A percentile compares a stretch with the other conserved stretches of the same genome.
Evolutionary conservation across 495 filamentous ascomycete species (phyloP).

Genomic region (Trichoderma asperelloides): DNA sequence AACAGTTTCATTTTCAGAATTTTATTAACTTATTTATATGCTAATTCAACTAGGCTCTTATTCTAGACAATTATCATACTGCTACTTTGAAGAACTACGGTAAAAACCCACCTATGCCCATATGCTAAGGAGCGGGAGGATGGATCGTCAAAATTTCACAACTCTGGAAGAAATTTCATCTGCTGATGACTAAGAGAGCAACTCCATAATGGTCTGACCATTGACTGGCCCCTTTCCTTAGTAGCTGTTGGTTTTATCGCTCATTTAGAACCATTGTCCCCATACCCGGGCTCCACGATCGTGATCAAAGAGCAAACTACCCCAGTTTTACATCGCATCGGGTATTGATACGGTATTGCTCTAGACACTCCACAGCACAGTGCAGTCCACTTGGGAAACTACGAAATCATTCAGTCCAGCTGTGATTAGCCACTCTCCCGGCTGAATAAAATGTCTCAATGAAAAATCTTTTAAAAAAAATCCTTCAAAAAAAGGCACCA

Average conservation of each 20-base stretch:
- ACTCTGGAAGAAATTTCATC: neutral
- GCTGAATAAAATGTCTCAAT: neutral
- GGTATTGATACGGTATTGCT: neutral
- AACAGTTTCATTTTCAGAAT: neutral
- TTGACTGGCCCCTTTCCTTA: neutral
- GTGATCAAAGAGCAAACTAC: neutral
- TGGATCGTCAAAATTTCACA: neutral
- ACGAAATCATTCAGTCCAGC: neutral
- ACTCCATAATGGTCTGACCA: neutral
- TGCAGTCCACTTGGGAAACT: neutral
- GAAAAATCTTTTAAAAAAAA: neutral
- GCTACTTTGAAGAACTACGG: neutral
- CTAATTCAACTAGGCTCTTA: neutral
- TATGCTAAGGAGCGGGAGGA: neutral
- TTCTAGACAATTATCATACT: neutral
- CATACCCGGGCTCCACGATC: neutral
- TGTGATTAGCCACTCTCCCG: neutral
- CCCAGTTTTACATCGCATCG: neutral
- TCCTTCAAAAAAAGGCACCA: neutral
- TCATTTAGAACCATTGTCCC: neutral
- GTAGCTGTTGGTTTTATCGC: neutral
- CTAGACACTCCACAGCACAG: neutral
- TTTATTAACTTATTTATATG: neutral
- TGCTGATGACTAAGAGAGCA: neutral
- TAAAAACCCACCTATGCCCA: neutral